Evolutionary conservation across 805 yeast genomes (phyloP).

Genomic region (Candida tallmaniae): DNA sequence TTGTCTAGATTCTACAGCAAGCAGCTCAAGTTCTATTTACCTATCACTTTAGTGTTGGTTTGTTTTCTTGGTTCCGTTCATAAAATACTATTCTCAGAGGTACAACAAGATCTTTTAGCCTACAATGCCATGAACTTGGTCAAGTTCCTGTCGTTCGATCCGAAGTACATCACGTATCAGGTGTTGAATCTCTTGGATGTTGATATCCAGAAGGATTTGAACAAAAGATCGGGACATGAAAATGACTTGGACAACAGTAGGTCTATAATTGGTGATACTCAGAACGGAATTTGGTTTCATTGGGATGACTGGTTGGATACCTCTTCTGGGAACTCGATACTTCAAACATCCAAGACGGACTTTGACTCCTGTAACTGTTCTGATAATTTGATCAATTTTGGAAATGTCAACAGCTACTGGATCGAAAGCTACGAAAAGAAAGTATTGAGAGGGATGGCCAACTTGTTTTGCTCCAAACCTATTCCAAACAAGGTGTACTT

Average conservation of each 20-base stretch:
- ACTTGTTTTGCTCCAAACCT: conserved; percentile 27
- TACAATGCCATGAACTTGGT: conserved; percentile 20
- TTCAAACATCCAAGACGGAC: conserved; percentile 14
- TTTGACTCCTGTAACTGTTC: conserved; percentile 21
- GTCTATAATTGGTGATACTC: neutral
- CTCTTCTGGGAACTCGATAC: conserved; percentile 17
- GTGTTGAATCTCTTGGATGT: conserved; percentile 9
- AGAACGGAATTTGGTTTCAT: conserved; percentile 28
- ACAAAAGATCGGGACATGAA: no score
- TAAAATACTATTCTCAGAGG: conserved; percentile 10
- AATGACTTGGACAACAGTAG: neutral
- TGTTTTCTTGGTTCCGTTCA: conserved; percentile 11
- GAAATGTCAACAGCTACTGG: conserved; percentile 28
- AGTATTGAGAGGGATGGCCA: conserved; percentile 29
- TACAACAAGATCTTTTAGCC: conserved; percentile 21
- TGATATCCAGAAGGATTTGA: conserved; percentile 5
- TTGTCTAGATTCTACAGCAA: conserved; percentile 17
- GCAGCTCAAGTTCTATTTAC: conserved; percentile 13
- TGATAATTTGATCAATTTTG: conserved; percentile 15
- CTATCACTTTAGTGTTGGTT: conserved; percentile 8
- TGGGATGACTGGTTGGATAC: conserved; percentile 40
- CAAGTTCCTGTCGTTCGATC: conserved; percentile 20
- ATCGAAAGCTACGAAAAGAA: conserved; percentile 30
- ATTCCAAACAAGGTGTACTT: conserved; percentile 23
- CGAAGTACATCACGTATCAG: conserved; percentile 15